Conservation (phyloP, 305 asterid species). For the Fraxinus latifolia region DNA sequence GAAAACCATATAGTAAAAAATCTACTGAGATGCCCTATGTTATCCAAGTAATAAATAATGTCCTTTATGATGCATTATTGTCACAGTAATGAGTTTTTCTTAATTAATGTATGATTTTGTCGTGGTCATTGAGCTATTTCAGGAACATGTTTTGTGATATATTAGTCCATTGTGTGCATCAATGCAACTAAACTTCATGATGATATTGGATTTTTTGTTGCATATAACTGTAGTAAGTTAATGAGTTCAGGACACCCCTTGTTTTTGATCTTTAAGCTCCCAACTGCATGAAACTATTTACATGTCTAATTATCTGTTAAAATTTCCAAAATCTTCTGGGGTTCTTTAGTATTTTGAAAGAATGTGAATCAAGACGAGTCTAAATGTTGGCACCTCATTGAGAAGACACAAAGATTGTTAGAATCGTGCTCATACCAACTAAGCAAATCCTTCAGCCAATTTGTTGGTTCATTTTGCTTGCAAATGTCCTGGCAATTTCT, state of each 20-base stretch:
- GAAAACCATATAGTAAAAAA: not conserved
- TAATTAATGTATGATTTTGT: not conserved
- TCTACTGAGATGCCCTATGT: not conserved
- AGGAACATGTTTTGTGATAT: not conserved
- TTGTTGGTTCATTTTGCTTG: not conserved
- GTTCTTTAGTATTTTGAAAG: not conserved
- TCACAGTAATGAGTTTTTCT: not conserved
- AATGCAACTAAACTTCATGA: not conserved
- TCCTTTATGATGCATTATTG: not conserved
- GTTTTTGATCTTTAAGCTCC: not conserved
- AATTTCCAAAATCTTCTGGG: not conserved
- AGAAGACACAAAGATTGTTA: not conserved
- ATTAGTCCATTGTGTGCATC: not conserved
- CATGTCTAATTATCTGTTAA: not conserved
- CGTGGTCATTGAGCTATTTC: not conserved
- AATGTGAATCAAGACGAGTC: not conserved
- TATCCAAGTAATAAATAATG: not conserved
- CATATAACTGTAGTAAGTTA: not conserved
- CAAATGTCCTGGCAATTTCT: not conserved
- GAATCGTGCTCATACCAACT: not conserved
- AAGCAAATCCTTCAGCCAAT: not conserved
- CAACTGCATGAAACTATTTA: not conserved
- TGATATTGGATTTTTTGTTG: not conserved
- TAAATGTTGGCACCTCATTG: not conserved
- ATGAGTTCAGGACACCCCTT: not conserved